phyloP scores from a whole-genome alignment of 78 protist genomes.

The Dictyostelium citrinum region DNA sequence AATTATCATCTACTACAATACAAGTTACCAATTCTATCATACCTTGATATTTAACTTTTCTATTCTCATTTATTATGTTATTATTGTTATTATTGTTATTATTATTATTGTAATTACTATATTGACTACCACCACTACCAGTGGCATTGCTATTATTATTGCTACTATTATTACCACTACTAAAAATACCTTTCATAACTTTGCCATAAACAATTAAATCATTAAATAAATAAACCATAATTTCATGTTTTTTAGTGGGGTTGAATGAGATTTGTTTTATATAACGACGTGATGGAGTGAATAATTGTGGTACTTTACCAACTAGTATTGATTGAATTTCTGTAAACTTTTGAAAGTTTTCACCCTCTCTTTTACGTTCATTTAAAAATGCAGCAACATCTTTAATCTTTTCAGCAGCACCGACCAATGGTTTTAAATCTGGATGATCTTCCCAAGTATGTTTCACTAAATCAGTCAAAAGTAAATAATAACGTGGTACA shows the following conservation, averaged over 20 bases:
- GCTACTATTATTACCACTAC: too few species aligned
- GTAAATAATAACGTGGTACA: constrained; percentile 71
- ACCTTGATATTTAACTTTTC: constrained; percentile 52
- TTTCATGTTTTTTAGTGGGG: not conserved
- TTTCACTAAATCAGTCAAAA: constrained; percentile 65
- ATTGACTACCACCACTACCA: not conserved
- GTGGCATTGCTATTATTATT: not conserved
- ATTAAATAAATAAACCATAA: constrained; percentile 26
- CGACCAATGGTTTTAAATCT: constrained; percentile 38
- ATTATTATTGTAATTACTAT: not conserved
- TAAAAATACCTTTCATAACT: constrained; percentile 2
- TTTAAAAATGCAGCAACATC: constrained; percentile 59
- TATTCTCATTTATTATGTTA: not conserved
- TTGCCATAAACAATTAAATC: constrained; percentile 45
- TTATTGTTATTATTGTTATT: not conserved
- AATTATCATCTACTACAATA: not conserved
- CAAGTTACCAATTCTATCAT: not conserved
- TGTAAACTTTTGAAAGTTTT: constrained; percentile 24
- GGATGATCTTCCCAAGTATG: constrained; percentile 70
- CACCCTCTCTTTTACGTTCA: constrained; percentile 68
- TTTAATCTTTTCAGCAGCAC: constrained; percentile 60
- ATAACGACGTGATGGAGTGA: constrained; percentile 21
- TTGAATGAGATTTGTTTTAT: not conserved
- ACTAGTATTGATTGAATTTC: constrained; percentile 17
- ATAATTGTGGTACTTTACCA: constrained; percentile 41